Evolutionary conservation across 2,329 filamentous ascomycete species (phyloP).

Genomic region (Fusarium haematococcum): DNA sequence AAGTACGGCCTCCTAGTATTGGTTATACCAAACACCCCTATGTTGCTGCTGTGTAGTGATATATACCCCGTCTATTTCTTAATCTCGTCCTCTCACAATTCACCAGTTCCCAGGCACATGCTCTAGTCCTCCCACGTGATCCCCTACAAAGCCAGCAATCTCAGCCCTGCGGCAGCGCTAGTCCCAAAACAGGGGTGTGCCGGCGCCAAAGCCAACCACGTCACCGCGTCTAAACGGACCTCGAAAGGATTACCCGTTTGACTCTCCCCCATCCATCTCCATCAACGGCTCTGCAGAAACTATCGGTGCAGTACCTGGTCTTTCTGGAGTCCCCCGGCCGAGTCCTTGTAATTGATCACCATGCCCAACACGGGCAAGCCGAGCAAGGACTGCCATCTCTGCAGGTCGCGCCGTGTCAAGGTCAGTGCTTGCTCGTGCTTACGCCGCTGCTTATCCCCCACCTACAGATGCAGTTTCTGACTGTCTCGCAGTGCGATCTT

Average conservation of each 20-base stretch:
- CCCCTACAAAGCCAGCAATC: neutral
- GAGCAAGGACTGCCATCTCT: conserved; percentile 56
- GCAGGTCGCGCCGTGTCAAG: conserved; percentile 55
- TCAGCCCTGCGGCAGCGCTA: conserved; percentile 38
- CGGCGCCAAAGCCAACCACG: conserved; percentile 12
- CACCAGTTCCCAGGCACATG: neutral
- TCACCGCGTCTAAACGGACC: conserved; percentile 16
- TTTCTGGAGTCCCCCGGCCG: neutral
- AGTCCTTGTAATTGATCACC: neutral
- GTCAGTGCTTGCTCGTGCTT: conserved; percentile 42
- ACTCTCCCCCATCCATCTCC: conserved; percentile 17
- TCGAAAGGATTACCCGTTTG: conserved; percentile 46
- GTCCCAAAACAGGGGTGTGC: conserved; percentile 13
- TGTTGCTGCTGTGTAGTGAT: neutral
- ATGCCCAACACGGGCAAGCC: conserved; percentile 58
- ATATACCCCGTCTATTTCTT: too few relatives aligned
- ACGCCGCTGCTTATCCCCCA: conserved; percentile 7
- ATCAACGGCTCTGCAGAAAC: conserved; percentile 21
- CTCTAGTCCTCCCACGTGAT: conserved; percentile 21
- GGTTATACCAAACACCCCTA: neutral
- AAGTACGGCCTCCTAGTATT: neutral
- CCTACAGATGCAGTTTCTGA: conserved; percentile 17
- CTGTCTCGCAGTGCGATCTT: conserved; percentile 53
- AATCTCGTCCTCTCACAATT: neutral
- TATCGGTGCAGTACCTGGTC: neutral